Percentiles rank a stretch among this genome's conserved stretches.
Conservation (phyloP, 306 rosid genomes). For the Malus sieversii region DNA sequence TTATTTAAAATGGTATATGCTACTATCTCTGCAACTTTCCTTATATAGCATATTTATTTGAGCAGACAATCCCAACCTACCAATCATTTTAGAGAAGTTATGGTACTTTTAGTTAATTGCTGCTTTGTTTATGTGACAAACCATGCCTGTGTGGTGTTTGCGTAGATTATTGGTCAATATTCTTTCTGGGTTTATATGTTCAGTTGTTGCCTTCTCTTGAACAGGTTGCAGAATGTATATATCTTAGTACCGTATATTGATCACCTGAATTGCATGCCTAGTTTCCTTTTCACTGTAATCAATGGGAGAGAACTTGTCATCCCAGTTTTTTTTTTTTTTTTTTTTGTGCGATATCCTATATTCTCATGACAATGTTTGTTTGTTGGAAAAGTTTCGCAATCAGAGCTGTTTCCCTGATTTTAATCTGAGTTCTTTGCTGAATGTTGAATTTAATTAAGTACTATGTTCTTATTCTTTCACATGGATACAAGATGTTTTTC, state of each 20-base stretch:
- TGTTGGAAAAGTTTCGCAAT: background rate
- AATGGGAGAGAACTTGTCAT: background rate
- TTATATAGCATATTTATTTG: background rate
- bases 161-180: background rate
- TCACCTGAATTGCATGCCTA: slow-evolving; percentile 5
- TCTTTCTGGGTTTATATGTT: background rate
- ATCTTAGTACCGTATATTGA: background rate
- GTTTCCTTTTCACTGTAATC: background rate
- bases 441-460: background rate
- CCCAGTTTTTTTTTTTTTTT: background rate
- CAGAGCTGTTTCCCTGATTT: background rate
- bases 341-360: background rate
- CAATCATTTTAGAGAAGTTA: background rate
- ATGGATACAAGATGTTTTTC: background rate
- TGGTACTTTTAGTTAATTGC: background rate
- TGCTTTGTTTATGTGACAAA: background rate
- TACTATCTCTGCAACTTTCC: background rate
- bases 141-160: background rate
- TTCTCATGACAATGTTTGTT: background rate
- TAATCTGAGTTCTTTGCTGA: background rate
- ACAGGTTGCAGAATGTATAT: background rate
- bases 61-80: background rate
- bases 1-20: background rate
- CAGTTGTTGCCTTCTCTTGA: background rate
- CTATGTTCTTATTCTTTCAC: background rate